Evolutionary conservation across 2,329 filamentous ascomycete genomes (phyloP).

Genomic region (Pyrenophora tritici-repentis): DNA sequence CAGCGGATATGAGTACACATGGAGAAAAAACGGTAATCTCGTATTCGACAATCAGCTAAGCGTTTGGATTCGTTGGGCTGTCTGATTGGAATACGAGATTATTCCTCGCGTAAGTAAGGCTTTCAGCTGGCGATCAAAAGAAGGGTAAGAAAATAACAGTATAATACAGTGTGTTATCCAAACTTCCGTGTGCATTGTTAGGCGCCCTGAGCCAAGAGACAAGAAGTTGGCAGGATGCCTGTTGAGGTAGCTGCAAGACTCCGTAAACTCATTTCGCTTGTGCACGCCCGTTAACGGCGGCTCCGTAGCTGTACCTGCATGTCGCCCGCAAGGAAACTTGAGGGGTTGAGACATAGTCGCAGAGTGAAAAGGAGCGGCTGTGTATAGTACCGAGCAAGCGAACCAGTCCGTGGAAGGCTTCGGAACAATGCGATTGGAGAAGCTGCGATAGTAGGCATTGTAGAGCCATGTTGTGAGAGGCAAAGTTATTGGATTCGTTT

Average conservation of each 20-base stretch:
- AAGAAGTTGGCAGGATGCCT: slow-evolving; percentile 30
- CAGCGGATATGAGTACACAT: too few species aligned
- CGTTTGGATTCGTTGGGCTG: neutral
- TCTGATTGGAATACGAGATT: too few species aligned
- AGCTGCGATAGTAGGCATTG: neutral
- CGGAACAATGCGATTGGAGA: slow-evolving; percentile 12
- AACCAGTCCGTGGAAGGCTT: slow-evolving; percentile 7
- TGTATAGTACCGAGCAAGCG: slow-evolving; percentile 11
- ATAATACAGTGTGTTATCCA: neutral
- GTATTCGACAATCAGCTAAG: neutral
- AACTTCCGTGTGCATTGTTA: neutral
- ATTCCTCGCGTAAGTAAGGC: too few species aligned
- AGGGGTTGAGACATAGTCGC: slow-evolving; percentile 6
- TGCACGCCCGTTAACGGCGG: slow-evolving; percentile 1
- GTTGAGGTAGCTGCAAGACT: neutral
- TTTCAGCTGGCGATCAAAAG: too few species aligned
- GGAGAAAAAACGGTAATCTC: too few species aligned
- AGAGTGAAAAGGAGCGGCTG: slow-evolving; percentile 2
- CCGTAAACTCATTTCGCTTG: slow-evolving; percentile 9
- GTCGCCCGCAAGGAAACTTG: slow-evolving; percentile 2
- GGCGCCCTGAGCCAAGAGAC: neutral
- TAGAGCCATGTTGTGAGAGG: neutral
- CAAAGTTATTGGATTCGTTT: slow-evolving; percentile 8
- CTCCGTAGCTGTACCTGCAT: slow-evolving; percentile 1
- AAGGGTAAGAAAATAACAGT: too few species aligned